Conservation (phyloP, 23 red algal genomes). For the Pyropia yezoensis region DNA sequence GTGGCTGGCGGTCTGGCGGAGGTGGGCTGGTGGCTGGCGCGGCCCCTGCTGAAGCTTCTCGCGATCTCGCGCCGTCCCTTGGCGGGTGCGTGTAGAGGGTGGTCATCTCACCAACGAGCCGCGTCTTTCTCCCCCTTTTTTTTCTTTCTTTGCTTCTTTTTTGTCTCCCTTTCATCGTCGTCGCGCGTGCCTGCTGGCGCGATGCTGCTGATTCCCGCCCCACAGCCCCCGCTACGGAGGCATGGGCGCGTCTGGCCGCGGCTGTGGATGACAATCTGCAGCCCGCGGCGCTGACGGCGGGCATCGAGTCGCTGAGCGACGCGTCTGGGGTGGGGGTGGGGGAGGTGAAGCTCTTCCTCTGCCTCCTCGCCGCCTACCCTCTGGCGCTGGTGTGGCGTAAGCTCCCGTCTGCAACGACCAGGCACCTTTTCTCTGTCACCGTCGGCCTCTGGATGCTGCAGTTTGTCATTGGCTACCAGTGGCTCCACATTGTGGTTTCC, state of each 20-base stretch:
- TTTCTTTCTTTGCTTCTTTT: too few relatives aligned
- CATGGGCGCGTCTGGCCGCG: conserved; percentile 5
- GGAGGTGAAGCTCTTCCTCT: conserved; percentile 57
- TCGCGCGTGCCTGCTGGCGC: too few relatives aligned
- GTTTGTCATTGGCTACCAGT: conserved; percentile 73
- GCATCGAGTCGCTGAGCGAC: conserved; percentile 28
- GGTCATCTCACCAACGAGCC: too few relatives aligned
- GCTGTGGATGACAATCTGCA: conserved; percentile 34
- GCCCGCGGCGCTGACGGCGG: conserved; percentile 31
- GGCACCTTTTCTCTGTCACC: conserved; percentile 58
- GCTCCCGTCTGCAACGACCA: conserved; percentile 17
- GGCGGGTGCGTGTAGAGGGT: too few relatives aligned
- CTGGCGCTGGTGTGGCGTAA: conserved; percentile 59
- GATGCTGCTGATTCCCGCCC: neutral
- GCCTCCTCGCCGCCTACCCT: conserved; percentile 46
- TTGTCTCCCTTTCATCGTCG: too few relatives aligned
- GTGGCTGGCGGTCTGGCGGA: too few relatives aligned
- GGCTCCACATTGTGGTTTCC: conserved; percentile 42
- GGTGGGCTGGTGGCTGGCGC: too few relatives aligned
- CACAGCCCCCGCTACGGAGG: conserved; percentile 4
- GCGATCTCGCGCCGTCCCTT: too few relatives aligned
- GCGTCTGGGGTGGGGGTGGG: conserved; percentile 28
- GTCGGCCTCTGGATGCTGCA: conserved; percentile 72
- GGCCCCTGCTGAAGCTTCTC: too few relatives aligned
- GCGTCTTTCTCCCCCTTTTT: too few relatives aligned